A percentile compares a stretch with the other conserved stretches of the same genome.
Evolutionary conservation across 2,329 filamentous ascomycete species (phyloP).

Genomic region (Pyrenophora graminea): DNA sequence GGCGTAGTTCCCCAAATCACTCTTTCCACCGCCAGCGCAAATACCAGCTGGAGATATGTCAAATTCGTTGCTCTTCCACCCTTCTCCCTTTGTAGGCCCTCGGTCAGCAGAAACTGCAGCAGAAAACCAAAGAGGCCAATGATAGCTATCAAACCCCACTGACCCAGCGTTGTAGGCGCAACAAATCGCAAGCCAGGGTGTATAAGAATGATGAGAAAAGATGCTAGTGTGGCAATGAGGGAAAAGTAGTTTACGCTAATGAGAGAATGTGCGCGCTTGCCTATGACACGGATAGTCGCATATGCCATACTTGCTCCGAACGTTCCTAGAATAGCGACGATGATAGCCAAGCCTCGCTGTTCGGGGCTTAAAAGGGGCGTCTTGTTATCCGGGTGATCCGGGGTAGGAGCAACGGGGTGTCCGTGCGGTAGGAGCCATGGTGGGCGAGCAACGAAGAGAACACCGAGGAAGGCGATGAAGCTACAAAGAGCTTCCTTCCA

Average conservation of each 20-base stretch:
- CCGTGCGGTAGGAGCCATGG: constrained; percentile 54
- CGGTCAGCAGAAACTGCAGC: constrained; percentile 79
- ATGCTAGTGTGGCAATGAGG: constrained; percentile 67
- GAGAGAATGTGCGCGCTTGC: constrained; percentile 70
- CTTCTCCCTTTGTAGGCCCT: constrained; percentile 72
- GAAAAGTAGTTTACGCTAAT: constrained; percentile 74
- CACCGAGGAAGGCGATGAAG: constrained; percentile 72
- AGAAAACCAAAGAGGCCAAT: constrained; percentile 74
- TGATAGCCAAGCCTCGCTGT: constrained; percentile 70
- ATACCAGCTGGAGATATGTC: constrained; percentile 69
- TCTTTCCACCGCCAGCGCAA: constrained; percentile 65
- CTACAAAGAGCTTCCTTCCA: constrained; percentile 75
- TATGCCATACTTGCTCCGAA: constrained; percentile 73
- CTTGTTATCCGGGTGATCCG: constrained; percentile 35
- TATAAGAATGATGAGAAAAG: constrained; percentile 59
- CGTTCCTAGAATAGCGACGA: constrained; percentile 72
- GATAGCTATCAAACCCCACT: constrained; percentile 70
- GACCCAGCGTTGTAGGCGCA: constrained; percentile 54
- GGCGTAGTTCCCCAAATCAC: constrained; percentile 55
- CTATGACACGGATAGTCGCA: constrained; percentile 76
- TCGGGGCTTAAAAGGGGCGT: constrained; percentile 52
- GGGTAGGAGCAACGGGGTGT: constrained; percentile 24
- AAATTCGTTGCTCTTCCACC: constrained; percentile 63
- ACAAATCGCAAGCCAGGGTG: constrained; percentile 61
- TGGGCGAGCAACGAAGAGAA: constrained; percentile 79